phyloP scores from a whole-genome alignment of 345 rosid species.

The Syzygium grande region DNA sequence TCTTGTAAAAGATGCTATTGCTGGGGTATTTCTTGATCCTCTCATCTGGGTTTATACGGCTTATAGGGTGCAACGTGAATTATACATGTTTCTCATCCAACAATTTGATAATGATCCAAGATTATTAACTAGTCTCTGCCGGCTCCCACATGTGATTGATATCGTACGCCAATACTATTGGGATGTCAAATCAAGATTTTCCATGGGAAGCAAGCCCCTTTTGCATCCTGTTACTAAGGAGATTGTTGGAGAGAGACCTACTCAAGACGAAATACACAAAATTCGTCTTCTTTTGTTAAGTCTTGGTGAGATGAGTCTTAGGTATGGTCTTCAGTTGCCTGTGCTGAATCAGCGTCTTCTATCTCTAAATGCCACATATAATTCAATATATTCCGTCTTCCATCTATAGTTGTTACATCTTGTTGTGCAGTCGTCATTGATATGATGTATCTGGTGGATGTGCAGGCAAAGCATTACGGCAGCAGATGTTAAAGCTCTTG shows the following conservation, averaged over 20 bases:
- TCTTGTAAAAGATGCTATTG: constrained; percentile 77
- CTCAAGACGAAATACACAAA: constrained; percentile 74
- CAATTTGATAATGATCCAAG: constrained; percentile 83
- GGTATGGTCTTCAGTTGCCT: constrained; percentile 27
- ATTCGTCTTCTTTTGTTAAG: constrained; percentile 90
- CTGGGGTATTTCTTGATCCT: constrained; percentile 85
- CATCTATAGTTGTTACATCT: background rate
- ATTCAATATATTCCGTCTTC: background rate
- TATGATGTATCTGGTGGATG: constrained; percentile 2
- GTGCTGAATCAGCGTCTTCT: background rate
- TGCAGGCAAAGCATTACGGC: constrained; percentile 69
- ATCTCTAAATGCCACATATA: background rate
- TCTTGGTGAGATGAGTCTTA: constrained; percentile 96
- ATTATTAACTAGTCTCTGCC: constrained; percentile 66
- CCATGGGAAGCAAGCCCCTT: constrained; percentile 74
- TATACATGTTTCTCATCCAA: constrained; percentile 88
- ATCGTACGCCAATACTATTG: constrained; percentile 74
- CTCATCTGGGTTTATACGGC: constrained; percentile 75
- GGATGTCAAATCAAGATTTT: constrained; percentile 63
- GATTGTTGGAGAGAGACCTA: constrained; percentile 69
- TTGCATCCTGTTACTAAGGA: constrained; percentile 53
- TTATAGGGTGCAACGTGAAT: constrained; percentile 85
- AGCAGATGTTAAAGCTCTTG: constrained; percentile 63
- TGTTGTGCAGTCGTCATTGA: background rate
- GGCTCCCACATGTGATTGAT: constrained; percentile 72